phyloP scores from a whole-genome alignment of 768 basidiomycete genomes.

The Naganishia vishniacii region DNA sequence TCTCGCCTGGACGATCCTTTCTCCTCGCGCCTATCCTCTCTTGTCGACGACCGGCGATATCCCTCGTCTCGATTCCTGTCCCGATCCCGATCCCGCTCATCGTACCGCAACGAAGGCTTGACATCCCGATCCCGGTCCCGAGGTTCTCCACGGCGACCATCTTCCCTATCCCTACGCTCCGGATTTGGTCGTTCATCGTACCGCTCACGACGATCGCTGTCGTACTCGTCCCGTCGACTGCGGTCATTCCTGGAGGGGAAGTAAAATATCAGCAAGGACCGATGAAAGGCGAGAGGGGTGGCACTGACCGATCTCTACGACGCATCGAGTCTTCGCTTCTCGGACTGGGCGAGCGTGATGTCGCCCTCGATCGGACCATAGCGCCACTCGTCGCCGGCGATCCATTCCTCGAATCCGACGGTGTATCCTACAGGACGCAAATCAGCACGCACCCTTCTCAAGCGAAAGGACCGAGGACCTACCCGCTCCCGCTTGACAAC shows the following conservation, averaged over 20 bases:
- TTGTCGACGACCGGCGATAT: background rate
- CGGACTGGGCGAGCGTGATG: constrained; percentile 32
- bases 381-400: constrained; percentile 19
- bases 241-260: constrained; percentile 26
- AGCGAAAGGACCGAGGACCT: constrained; percentile 24
- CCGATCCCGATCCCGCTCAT: constrained; percentile 28
- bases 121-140: constrained; percentile 30
- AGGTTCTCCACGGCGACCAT: constrained; percentile 22
- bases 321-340: constrained; percentile 19
- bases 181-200: background rate
- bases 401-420: constrained; percentile 11
- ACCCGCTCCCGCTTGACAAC: constrained; percentile 66
- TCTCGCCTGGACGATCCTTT: constrained; percentile 24
- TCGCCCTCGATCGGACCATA: constrained; percentile 5
- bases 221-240: constrained; percentile 26
- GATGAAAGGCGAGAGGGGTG: background rate
- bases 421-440: constrained; percentile 1
- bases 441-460: background rate
- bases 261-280: background rate
- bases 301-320: constrained; percentile 21
- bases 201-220: constrained; percentile 30
- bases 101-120: constrained; percentile 34
- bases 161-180: constrained; percentile 20
- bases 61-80: constrained; percentile 18
- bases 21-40: background rate